phyloP scores from a whole-genome alignment of 2,329 filamentous ascomycete genomes.

The Xylaria sp. region DNA sequence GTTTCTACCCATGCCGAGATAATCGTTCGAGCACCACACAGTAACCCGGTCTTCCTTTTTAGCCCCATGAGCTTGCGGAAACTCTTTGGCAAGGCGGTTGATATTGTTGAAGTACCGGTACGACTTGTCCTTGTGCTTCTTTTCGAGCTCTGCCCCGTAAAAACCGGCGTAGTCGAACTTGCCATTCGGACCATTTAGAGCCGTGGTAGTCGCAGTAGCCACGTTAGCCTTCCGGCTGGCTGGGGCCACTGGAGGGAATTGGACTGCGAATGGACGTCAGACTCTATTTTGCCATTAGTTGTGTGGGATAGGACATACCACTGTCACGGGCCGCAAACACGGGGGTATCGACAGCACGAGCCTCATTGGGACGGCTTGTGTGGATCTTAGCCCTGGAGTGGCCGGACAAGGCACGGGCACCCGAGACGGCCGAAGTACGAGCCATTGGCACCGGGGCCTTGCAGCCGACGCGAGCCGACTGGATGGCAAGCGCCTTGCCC shows the following conservation, averaged over 20 bases:
- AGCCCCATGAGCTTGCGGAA: constrained; percentile 92
- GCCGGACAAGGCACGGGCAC: constrained; percentile 62
- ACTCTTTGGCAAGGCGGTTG: constrained; percentile 96
- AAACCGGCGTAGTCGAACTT: constrained; percentile 93
- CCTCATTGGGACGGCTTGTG: constrained; percentile 80
- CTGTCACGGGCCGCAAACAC: constrained; percentile 60
- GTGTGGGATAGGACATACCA: constrained; percentile 52
- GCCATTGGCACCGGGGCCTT: constrained; percentile 51
- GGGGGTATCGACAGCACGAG: constrained; percentile 75
- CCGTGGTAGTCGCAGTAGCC: constrained; percentile 41
- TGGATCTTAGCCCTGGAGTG: constrained; percentile 77
- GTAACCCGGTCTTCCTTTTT: constrained; percentile 86
- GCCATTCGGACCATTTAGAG: constrained; percentile 49
- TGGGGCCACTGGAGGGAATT: constrained; percentile 50
- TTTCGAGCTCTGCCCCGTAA: constrained; percentile 88
- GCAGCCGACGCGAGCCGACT: constrained; percentile 67
- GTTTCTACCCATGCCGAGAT: constrained; percentile 97
- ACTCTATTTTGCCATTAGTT: background rate
- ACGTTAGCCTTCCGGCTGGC: constrained; percentile 47
- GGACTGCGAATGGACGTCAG: constrained; percentile 48
- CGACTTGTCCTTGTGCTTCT: constrained; percentile 99
- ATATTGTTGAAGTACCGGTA: constrained; percentile 99
- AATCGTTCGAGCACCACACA: constrained; percentile 99
- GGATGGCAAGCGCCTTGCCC: constrained; percentile 95
- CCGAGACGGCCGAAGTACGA: constrained; percentile 57